Percentiles rank a stretch among this genome's conserved stretches.
Evolutionary conservation across 208 protist genomes (phyloP).

Genomic region (Leishmania lainsoni): DNA sequence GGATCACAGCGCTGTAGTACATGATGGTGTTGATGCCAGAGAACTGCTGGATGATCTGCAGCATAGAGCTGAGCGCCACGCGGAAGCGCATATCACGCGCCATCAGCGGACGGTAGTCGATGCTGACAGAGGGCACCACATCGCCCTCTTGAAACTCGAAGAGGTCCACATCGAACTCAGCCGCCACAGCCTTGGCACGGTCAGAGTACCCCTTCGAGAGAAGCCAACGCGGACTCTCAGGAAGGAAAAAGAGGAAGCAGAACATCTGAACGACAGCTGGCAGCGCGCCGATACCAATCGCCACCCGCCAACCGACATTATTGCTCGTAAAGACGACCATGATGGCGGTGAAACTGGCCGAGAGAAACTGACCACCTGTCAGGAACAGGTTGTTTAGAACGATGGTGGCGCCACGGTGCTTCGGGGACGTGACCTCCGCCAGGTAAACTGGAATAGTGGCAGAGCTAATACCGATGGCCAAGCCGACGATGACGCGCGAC

Average conservation of each 20-base stretch:
- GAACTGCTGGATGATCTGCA: conserved; percentile 93
- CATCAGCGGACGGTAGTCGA: conserved; percentile 64
- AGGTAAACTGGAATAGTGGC: conserved; percentile 93
- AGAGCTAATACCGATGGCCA: conserved; percentile 87
- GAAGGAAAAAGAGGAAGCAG: conserved; percentile 78
- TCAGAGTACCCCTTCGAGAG: conserved; percentile 51
- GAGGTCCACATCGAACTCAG: conserved; percentile 69
- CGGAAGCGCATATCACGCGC: conserved; percentile 63
- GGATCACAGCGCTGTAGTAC: conserved; percentile 93
- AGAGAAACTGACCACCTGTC: conserved; percentile 86
- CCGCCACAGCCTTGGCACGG: conserved; percentile 51
- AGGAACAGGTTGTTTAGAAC: conserved; percentile 91
- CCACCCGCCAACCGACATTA: conserved; percentile 90
- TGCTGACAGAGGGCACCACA: conserved; percentile 42
- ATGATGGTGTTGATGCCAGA: conserved; percentile 94
- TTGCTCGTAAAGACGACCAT: conserved; percentile 72
- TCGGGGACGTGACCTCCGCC: conserved; percentile 81
- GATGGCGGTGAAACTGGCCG: conserved; percentile 64
- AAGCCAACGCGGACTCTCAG: conserved; percentile 90
- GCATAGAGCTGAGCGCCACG: conserved; percentile 75
- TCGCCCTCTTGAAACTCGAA: conserved; percentile 45
- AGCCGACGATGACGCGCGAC: conserved; percentile 83
- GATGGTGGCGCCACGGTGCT: conserved; percentile 81
- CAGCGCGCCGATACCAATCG: conserved; percentile 79
- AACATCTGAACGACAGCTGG: conserved; percentile 87